Percentiles rank a stretch among this genome's conserved stretches.
Evolutionary conservation across 805 yeast genomes (phyloP).

Genomic region (Yarrowia yakushimensis): DNA sequence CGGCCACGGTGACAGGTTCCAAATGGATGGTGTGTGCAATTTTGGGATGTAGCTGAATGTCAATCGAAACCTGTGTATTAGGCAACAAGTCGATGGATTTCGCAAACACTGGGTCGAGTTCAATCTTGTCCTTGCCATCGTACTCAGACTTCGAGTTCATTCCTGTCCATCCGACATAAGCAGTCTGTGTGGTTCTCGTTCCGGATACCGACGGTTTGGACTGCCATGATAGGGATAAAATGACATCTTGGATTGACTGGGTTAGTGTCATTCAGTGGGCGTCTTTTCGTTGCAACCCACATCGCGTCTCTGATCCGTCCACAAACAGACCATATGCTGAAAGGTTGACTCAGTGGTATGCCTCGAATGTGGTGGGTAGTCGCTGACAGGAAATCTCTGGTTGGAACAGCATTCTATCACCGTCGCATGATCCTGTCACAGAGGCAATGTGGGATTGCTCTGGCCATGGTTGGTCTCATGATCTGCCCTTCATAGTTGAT

Average conservation of each 20-base stretch:
- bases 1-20: conserved; percentile 73
- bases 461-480: not conserved
- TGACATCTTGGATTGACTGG: conserved; percentile 50
- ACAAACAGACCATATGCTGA: too few relatives aligned
- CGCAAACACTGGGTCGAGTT: conserved; percentile 68
- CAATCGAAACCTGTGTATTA: conserved; percentile 43
- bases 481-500: conserved; percentile 28
- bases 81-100: conserved; percentile 47
- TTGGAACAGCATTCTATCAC: too few relatives aligned
- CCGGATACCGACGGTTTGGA: conserved; percentile 32
- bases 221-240: conserved; percentile 47
- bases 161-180: conserved; percentile 68
- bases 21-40: conserved; percentile 61
- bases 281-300: not conserved
- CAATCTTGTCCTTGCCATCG: conserved; percentile 40
- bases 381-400: too few relatives aligned
- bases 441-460: not conserved
- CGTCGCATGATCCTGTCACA: not conserved
- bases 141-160: conserved; percentile 37
- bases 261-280: not conserved
- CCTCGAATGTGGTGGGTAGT: too few relatives aligned
- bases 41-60: conserved; percentile 49
- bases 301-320: too few relatives aligned
- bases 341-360: too few relatives aligned
- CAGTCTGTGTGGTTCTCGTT: conserved; percentile 29